Conservation (phyloP, 164 flowering plant genomes). For the Vitis riparia region DNA sequence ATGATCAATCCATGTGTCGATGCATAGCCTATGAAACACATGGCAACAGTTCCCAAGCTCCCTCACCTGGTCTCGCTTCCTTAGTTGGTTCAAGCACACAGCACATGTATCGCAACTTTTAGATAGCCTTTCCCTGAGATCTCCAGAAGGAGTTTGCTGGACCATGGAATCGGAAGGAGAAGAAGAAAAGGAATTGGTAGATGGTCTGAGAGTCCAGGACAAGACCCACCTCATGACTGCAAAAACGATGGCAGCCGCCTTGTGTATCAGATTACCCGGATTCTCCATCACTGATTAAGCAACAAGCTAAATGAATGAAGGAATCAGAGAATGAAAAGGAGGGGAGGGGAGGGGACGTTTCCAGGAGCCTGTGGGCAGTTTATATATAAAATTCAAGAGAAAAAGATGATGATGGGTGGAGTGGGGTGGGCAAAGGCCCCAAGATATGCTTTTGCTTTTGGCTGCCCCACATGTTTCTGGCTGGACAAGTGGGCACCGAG, state of each 20-base stretch:
- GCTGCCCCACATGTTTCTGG: too few relatives aligned
- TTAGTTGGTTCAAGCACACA: slow-evolving; percentile 55
- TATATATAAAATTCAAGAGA: too few relatives aligned
- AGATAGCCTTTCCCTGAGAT: slow-evolving; percentile 12
- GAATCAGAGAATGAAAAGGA: too few relatives aligned
- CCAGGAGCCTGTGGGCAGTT: too few relatives aligned
- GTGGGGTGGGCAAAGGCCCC: too few relatives aligned
- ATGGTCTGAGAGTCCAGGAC: slow-evolving; percentile 25
- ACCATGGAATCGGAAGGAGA: slow-evolving; percentile 7
- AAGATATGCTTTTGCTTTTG: too few relatives aligned
- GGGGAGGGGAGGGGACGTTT: too few relatives aligned
- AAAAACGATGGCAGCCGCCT: slow-evolving; percentile 27
- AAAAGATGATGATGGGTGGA: too few relatives aligned
- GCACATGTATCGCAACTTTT: slow-evolving; percentile 44
- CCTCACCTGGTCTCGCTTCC: slow-evolving; percentile 40
- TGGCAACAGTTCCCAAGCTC: slow-evolving; percentile 64
- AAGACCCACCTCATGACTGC: slow-evolving; percentile 38
- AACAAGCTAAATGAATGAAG: too few relatives aligned
- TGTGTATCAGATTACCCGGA: slow-evolving; percentile 20
- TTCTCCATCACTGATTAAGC: too few relatives aligned
- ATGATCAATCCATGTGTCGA: slow-evolving; percentile 59
- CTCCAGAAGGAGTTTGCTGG: slow-evolving; percentile 10
- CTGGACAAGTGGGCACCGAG: too few relatives aligned
- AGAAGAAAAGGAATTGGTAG: slow-evolving; percentile 5
- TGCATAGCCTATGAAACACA: slow-evolving; percentile 62